Evolutionary conservation across 345 rosid genomes (phyloP), one percentile per base, ranked within the genome.

Genomic region (Eucalyptus sp.): DNA sequence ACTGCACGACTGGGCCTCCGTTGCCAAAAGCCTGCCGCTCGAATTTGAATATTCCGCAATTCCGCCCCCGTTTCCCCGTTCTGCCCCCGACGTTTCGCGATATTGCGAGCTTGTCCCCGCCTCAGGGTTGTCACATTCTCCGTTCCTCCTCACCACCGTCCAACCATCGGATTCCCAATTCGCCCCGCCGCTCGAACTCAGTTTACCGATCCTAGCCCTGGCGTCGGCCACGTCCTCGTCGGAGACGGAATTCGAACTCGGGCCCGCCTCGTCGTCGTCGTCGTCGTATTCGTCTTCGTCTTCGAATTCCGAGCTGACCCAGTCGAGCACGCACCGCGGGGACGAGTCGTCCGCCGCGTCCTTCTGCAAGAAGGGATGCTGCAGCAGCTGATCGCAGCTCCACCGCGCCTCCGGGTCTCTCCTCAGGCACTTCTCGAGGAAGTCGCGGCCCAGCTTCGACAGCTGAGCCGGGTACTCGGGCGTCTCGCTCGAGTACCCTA

Each of bases 241-340:
- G 46, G 86, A 54, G 56, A 24, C 7, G 16, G 49, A 50, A 52
- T 79, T 25, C 17, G 50, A 37, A 33, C 50, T 85, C 79, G 60
- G 7, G 24, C 25, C 80, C 37, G 62, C 27, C 10, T 50, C 92
- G 31, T 12, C 62, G 62, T 90, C 93, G 10, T 88, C 90, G 18
- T 44, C 91, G 51, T 33, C 88, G 31, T 85, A 6, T 6, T 43
- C 76, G 24, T 90, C 92, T 85, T 37, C 90, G 37, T 85, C 88
- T n/a, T 92, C 94, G 89, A 92, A 95, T 29, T 94, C 93, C 51
- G 94, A 93, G 89, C 86, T 88, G 66, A 87, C 93, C 93, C 95
- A 93, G 91, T 95, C 95, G 87, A 95, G 92, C 25, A 95, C 96
- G 90, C 97, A 93, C 86, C 98, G 98, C 43, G 99, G 99, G 86